Evolutionary conservation across 441 rosid genomes (phyloP), one percentile per base, ranked within the genome.

Genomic region (Metrosideros polymorpha): DNA sequence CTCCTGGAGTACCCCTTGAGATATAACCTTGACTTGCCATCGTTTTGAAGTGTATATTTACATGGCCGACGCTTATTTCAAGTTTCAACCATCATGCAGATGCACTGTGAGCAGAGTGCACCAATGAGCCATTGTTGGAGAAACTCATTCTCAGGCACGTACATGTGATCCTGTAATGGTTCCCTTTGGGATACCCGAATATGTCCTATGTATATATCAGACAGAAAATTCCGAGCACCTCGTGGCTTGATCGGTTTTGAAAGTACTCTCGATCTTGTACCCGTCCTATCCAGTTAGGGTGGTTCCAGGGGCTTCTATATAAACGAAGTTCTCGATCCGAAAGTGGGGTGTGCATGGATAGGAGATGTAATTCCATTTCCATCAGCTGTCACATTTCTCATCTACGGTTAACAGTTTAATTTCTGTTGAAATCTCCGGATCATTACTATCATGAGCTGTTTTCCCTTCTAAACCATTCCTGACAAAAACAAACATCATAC

Each of bases 1-100:
- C 85, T 24, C 95, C 97, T 52, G 99, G 99, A 17, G 92, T 91
- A 42, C 93, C 98, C 18, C 86, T 96, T 27, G 92, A 92, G 89
- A 89, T 96, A 86, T 87, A 56, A 24, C n/a, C 15, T 39, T 19
- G 27, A 29, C 77, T 35, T 71, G n/a, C 27, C 39, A 22, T 71
- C 2, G 15, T 71, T 9, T 35, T 10, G 8, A 71, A 35, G 79
- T 24, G n/a, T 22, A 12, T 35, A n/a, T 71, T 24, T 10, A 71
- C 43, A 42, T 4, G 6, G 79, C 47, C 17, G 10, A 24, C 14
- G 43, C 5, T 24, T 1, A 35, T 35, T 35, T 71, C 15, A 10
- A 71, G 47, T 35, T 22, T 24, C 47, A 35, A 71, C 15, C 43
- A 12, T 71, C 39, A 15, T 35, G 47, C 47, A 0, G 47, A 47